Conservation (phyloP, 1,284 basidiomycete species). For the Paramarasmius palmivorus region DNA sequence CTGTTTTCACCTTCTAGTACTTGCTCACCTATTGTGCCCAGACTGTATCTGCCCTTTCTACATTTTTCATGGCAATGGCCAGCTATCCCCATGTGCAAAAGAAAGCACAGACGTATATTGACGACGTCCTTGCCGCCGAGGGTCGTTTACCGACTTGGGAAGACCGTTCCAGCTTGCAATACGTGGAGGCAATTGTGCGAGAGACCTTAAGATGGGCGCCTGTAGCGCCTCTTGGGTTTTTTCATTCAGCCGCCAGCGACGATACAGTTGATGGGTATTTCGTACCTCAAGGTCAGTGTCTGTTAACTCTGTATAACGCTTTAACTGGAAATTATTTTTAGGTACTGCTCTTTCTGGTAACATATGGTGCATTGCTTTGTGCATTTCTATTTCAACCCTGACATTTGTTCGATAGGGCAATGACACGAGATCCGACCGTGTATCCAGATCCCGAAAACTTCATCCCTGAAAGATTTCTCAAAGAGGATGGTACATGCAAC, state of each 20-base stretch:
- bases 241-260: not conserved
- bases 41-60: not conserved
- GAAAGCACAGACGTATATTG: slow-evolving; percentile 6
- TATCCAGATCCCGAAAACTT: slow-evolving; percentile 15
- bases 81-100: slow-evolving; percentile 2
- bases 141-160: slow-evolving; percentile 1
- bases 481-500: slow-evolving; percentile 12
- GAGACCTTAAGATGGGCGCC: slow-evolving; percentile 10
- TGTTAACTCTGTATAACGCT: no score
- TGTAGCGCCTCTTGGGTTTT: slow-evolving; percentile 7
- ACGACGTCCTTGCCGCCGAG: slow-evolving; percentile 3
- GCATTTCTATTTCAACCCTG: no score
- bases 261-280: slow-evolving; percentile 1
- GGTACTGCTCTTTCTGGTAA: not conserved
- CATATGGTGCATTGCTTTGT: not conserved
- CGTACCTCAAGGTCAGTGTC: slow-evolving; percentile 10
- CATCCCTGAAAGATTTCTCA: slow-evolving; percentile 15
- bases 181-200: slow-evolving; percentile 1
- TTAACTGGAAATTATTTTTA: not conserved
- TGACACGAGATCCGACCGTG: slow-evolving; percentile 3
- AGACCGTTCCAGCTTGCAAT: slow-evolving; percentile 6
- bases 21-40: not conserved
- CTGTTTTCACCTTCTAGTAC: no score
- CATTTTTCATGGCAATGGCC: slow-evolving; percentile 6
- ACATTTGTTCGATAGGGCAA: not conserved